Conservation (phyloP, 148 eudicot species). For the Beta vulgaris region DNA sequence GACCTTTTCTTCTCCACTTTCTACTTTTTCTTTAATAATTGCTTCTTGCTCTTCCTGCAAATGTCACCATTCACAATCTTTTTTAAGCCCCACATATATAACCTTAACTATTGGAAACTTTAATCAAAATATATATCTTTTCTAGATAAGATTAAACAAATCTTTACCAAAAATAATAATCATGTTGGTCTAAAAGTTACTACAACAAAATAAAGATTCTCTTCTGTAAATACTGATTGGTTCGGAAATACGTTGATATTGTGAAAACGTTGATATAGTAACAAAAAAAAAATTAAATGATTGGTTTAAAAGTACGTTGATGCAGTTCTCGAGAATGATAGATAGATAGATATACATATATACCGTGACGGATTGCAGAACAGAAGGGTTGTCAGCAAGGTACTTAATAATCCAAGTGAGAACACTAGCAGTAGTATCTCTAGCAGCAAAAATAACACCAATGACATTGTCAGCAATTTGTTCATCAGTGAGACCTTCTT, state of each 20-base stretch:
- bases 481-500: slow-evolving; percentile 71
- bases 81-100: slow-evolving; percentile 18
- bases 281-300: too few species aligned
- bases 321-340: too few species aligned
- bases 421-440: slow-evolving; percentile 93
- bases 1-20: slow-evolving; percentile 28
- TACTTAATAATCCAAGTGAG: slow-evolving; percentile 89
- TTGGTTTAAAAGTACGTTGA: too few species aligned
- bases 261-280: too few species aligned
- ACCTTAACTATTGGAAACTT: slow-evolving; percentile 10
- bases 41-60: slow-evolving; percentile 46
- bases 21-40: slow-evolving; percentile 32
- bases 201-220: too few species aligned
- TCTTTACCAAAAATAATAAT: background rate
- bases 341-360: too few species aligned
- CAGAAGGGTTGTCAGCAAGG: slow-evolving; percentile 73
- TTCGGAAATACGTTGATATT: background rate
- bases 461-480: slow-evolving; percentile 95
- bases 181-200: too few species aligned
- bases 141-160: background rate
- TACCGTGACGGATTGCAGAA: slow-evolving; percentile 82
- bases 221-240: too few species aligned
- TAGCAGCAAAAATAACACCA: slow-evolving; percentile 90
- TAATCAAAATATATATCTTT: background rate
- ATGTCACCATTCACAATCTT: background rate